These are phyloP conservation scores for Fusarium solani-melongenae DNA, from an alignment of 2,329 filamentous ascomycete genomes.

Conservation along the genomic window DNA sequence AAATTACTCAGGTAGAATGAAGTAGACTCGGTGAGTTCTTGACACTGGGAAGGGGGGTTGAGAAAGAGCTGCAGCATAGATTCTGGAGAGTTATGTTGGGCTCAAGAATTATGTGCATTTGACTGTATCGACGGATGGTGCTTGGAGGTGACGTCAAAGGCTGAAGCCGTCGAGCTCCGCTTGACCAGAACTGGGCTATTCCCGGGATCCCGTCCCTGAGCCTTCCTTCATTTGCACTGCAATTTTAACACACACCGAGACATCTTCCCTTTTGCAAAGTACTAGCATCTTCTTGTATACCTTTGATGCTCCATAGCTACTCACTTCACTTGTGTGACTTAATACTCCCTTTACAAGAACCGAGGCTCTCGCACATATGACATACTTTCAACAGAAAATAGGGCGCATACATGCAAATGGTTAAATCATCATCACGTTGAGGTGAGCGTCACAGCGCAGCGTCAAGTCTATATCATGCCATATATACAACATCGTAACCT, in stretches of 20 bases:
- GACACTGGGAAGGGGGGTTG: background rate
- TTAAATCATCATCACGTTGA: conserved; percentile 31
- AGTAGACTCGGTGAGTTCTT: background rate
- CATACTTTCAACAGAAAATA: too few relatives aligned
- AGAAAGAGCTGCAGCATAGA: background rate
- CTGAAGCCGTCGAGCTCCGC: background rate
- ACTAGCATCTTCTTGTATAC: too few relatives aligned
- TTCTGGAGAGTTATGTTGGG: background rate
- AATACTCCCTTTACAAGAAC: background rate
- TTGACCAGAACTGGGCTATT: too few relatives aligned
- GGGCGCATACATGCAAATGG: background rate
- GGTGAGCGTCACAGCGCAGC: conserved; percentile 12
- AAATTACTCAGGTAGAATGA: background rate
- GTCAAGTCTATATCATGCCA: conserved; percentile 2
- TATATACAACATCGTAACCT: background rate
- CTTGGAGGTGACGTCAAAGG: conserved; percentile 22
- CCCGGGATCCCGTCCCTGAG: too few relatives aligned
- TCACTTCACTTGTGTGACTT: background rate
- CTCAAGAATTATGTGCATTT: background rate
- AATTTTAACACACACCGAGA: too few relatives aligned
- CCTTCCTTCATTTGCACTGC: too few relatives aligned
- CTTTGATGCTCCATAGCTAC: too few relatives aligned
- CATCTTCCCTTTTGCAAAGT: too few relatives aligned
- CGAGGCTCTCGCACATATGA: conserved; percentile 1
- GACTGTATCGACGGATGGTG: background rate